Base-by-base conservation (phyloP, 2,329 filamentous ascomycete genomes). In the Fusarium burgessii region DNA sequence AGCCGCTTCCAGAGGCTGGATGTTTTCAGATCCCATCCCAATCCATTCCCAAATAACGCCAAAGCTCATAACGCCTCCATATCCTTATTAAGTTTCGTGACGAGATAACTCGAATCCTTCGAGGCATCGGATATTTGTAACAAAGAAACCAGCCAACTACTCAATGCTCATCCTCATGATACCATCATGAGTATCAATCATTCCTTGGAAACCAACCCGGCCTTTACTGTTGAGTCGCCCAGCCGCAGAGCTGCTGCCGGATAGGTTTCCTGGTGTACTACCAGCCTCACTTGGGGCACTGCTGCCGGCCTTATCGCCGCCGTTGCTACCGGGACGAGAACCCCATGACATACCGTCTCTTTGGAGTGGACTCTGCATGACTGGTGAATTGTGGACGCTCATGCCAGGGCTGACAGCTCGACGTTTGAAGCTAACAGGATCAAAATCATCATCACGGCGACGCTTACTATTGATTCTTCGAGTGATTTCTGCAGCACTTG, bases 81-180 rank as follows among this genome's bases (percentile, higher is more conserved):
- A 75, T 75, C 68, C 68, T 66, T 58, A n/a, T 62, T 62, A 29
- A 52, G 47, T 49, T 54, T 40, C 38, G 33, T 58, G 27, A 20
- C 32, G 27, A 36, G 49, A 47, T 27, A 51, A 25, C 49, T 51
- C n/a, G 43, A 54, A 67, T 38, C 50, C 40, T 47, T 57, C 41
- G 32, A 43, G 12, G 18, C 32, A 56, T 32, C 49, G 58, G 12
- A 41, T 61, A 42, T 29, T 25, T 35, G 41, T 49, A 45, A 40
- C 45, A 45, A 50, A 23, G 29, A 41, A 33, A 33, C 11, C 41
- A 47, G n/a, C 42, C 50, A 35, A 23, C 47, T 83, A 97, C 80
- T 98, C 95, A 77, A 98, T 97, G 80, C 93, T 97, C 93, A 98
- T 96, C 76, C 95, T 94, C 92, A 97, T 97, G 71, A 98, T 86